These are phyloP conservation scores for Teratosphaeria viscida DNA, from an alignment of 2,329 filamentous ascomycete genomes.

Conservation along the genomic window DNA sequence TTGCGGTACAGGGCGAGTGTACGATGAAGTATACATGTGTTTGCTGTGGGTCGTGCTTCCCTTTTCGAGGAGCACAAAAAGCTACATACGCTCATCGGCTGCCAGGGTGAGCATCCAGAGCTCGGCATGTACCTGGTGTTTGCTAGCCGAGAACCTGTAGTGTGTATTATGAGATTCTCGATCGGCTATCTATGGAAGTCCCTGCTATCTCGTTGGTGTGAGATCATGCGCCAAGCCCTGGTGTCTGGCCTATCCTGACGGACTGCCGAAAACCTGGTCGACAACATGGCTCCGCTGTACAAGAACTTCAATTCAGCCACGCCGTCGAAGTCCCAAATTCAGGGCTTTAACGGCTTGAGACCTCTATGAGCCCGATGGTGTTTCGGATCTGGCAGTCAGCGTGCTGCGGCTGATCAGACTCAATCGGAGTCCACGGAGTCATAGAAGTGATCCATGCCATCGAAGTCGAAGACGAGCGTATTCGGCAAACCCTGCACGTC, in stretches of 20 bases:
- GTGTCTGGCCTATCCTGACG: not conserved
- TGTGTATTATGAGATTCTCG: not conserved
- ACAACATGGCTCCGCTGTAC: too few relatives aligned
- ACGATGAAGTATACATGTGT: conserved; percentile 2
- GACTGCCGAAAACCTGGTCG: too few relatives aligned
- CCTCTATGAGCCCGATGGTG: too few relatives aligned
- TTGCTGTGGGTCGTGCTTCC: not conserved
- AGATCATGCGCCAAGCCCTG: not conserved
- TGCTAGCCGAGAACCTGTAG: not conserved
- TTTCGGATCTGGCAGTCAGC: too few relatives aligned
- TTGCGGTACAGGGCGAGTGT: not conserved
- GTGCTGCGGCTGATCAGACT: too few relatives aligned
- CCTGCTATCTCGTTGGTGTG: not conserved
- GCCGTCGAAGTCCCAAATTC: too few relatives aligned
- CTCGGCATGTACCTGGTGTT: not conserved
- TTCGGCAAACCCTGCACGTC: not conserved
- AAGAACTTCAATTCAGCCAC: too few relatives aligned
- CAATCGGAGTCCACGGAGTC: too few relatives aligned
- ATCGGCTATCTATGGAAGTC: not conserved
- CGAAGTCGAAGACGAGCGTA: too few relatives aligned
- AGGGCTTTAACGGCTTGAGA: too few relatives aligned
- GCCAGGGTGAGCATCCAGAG: not conserved
- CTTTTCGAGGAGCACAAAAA: not conserved
- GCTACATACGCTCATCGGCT: conserved; percentile 1
- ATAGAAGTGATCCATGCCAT: too few relatives aligned